Evolutionary conservation across 2,329 filamentous ascomycete species (phyloP).

Genomic region (Mycosphaerelloides madeirae): DNA sequence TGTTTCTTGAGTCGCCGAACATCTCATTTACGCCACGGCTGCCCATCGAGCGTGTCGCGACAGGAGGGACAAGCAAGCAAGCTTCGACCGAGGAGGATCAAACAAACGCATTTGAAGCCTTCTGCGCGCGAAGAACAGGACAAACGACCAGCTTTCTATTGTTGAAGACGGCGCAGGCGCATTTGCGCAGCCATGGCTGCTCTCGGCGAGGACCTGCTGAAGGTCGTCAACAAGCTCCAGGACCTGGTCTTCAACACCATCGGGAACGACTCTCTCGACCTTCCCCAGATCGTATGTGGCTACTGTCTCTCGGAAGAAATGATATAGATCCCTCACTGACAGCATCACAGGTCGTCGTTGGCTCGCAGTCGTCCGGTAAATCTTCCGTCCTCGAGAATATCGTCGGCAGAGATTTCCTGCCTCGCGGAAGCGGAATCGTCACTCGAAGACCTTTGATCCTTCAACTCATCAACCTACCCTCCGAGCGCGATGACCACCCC

Average conservation of each 20-base stretch:
- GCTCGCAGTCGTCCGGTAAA: conserved; percentile 96
- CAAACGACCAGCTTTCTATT: too few species aligned
- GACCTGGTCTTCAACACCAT: conserved; percentile 99
- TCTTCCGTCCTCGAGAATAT: conserved; percentile 99
- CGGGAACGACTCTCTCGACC: conserved; percentile 93
- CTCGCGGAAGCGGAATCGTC: conserved; percentile 92
- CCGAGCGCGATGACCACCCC: conserved; percentile 63
- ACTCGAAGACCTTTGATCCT: conserved; percentile 91
- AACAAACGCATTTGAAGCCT: too few species aligned
- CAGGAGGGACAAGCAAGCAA: too few species aligned
- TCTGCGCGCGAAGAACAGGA: too few species aligned
- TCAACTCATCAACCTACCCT: conserved; percentile 94
- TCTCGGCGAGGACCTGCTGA: conserved; percentile 90
- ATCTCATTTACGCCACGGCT: too few species aligned
- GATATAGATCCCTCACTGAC: conserved; percentile 1
- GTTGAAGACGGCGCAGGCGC: background rate
- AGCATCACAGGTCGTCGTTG: conserved; percentile 76
- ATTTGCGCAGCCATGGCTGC: conserved; percentile 63
- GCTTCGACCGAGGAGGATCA: too few species aligned
- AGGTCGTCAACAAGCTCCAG: conserved; percentile 96
- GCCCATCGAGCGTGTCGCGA: too few species aligned
- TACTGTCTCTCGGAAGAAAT: background rate
- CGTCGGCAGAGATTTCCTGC: conserved; percentile 93
- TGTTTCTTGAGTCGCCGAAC: too few species aligned
- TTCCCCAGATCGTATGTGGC: conserved; percentile 86